Percentiles rank a stretch among this genome's conserved stretches.
These are phyloP conservation scores for Alternaria metachromatica DNA, from an alignment of 2,329 filamentous ascomycete species.

Conservation along the genomic window DNA sequence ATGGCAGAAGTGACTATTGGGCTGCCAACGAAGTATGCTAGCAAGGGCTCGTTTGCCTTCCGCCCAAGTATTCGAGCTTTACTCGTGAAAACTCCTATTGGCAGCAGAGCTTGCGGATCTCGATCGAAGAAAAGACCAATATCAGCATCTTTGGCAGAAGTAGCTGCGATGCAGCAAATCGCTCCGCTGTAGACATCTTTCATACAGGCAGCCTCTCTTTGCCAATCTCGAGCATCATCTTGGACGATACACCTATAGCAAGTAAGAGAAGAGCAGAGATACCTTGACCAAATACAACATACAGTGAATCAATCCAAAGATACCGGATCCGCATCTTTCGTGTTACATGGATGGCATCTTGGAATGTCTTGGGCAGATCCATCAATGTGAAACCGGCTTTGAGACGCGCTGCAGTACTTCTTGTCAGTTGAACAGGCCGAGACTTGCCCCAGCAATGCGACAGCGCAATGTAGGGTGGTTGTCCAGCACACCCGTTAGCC, in stretches of 20 bases:
- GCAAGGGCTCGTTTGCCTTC: not conserved
- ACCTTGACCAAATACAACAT: not conserved
- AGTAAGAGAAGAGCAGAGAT: not conserved
- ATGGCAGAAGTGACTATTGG: not conserved
- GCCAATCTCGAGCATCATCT: slow-evolving; percentile 16
- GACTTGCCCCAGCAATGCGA: not conserved
- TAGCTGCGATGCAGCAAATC: slow-evolving; percentile 16
- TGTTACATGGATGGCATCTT: not conserved
- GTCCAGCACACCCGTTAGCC: not conserved
- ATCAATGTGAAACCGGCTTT: not conserved
- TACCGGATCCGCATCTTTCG: not conserved
- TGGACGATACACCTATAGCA: slow-evolving; percentile 21
- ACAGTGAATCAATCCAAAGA: not conserved
- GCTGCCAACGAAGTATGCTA: not conserved
- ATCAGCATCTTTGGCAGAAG: not conserved
- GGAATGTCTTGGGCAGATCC: not conserved
- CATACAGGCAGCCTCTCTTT: slow-evolving; percentile 9
- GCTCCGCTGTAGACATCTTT: slow-evolving; percentile 11
- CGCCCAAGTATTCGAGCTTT: not conserved
- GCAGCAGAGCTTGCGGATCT: not conserved
- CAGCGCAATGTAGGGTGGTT: not conserved
- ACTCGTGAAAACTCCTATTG: not conserved
- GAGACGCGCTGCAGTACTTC: not conserved
- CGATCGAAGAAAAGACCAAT: slow-evolving; percentile 7
- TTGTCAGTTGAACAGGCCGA: not conserved